Base-by-base conservation (phyloP, 345 rosid genomes). In the Gossypium turneri region DNA sequence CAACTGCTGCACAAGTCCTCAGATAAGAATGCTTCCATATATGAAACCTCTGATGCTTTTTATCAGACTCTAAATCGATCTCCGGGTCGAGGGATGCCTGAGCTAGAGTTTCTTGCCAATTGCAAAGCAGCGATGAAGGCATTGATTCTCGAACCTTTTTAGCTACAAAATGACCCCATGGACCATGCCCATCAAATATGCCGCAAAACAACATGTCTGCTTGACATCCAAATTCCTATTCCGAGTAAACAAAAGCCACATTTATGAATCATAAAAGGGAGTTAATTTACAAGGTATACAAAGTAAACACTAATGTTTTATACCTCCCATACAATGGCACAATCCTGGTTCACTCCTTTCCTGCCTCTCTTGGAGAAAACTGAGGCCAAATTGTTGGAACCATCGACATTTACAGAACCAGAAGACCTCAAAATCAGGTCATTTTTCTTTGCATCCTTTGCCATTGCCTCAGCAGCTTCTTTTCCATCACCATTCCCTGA, bases 121-220 rank as follows among this genome's bases (percentile, higher is more conserved):
- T 87, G 76, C 87, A 83, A 45, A 94, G 85, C 79, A 94, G 79
- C 53, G 82, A 83, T 29, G 84, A 29, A 44, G 98, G 96, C 97
- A 92, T 79, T 0, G 94, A 84, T 70, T 94, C 84, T 17, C 94
- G 76, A 38, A 94, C 98, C 80, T 79, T 88, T 76, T 92, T 94
- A 0, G 99, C 85, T 51, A 94, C 99, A 60, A 67, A 92, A 80
- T 94, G 99, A 16, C 99, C 99, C 99, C 99, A 94, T 0, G 89
- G 90, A 77, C 99, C 99, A 57, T 94, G 99, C 68, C 99, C 98
- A 76, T 94, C 99, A 73, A 91, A 94, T 81, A 94, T 87, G 76
- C 99, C 99, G 66, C 99, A 94, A 62, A 92, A 94, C 12, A 82
- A 77, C 94, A 89, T 92, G 83, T 92, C 99, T 73, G 74, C 90